These are phyloP conservation scores for Paecilomyces sp. DNA, from an alignment of 2,329 filamentous ascomycete genomes.

Conservation along the genomic window DNA sequence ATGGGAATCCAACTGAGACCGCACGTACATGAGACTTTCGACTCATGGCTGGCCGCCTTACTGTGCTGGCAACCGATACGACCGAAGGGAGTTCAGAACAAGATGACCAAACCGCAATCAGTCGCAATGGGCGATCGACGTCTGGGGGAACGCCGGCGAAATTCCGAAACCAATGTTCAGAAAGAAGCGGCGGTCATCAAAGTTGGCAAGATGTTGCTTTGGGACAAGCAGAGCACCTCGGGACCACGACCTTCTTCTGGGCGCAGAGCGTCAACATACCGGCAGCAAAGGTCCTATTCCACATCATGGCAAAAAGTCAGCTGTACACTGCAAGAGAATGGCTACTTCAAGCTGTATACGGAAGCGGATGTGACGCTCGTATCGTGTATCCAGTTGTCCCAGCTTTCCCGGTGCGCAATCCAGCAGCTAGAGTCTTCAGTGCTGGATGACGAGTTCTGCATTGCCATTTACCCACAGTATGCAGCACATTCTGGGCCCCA, in stretches of 20 bases:
- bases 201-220: conserved; percentile 81
- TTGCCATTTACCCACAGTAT: conserved; percentile 93
- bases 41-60: conserved; percentile 46
- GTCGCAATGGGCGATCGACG: conserved; percentile 38
- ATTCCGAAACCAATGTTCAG: conserved; percentile 42
- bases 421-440: conserved; percentile 88
- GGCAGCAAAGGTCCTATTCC: conserved; percentile 50
- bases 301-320: conserved; percentile 82
- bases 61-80: conserved; percentile 46
- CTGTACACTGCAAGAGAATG: conserved; percentile 90
- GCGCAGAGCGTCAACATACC: conserved; percentile 45
- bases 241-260: conserved; percentile 26
- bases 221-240: conserved; percentile 66
- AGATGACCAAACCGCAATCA: conserved; percentile 43
- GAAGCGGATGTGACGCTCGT: conserved; percentile 77
- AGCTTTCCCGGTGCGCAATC: conserved; percentile 81
- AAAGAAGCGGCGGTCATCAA: conserved; percentile 87
- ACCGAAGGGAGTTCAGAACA: conserved; percentile 43
- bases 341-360: conserved; percentile 82
- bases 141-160: conserved; percentile 35
- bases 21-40: conserved; percentile 44
- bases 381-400: conserved; percentile 76
- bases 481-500: conserved; percentile 65
- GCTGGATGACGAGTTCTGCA: conserved; percentile 84
- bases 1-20: conserved; percentile 41